Evolutionary conservation across 306 rosid genomes (phyloP).

Genomic region (Rosa rugosa): DNA sequence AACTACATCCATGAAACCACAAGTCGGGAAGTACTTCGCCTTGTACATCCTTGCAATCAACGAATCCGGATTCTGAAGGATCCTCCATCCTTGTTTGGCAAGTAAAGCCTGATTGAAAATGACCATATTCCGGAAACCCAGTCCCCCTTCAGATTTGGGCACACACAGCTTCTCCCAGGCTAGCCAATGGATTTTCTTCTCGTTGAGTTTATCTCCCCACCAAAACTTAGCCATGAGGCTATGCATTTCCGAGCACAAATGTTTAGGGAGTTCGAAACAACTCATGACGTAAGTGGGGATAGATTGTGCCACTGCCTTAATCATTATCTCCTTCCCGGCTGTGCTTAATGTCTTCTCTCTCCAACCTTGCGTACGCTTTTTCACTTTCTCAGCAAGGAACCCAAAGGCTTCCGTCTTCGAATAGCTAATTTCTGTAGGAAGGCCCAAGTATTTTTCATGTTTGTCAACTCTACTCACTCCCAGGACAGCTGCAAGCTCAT

Average conservation of each 20-base stretch:
- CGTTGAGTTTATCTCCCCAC: no score
- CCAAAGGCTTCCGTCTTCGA: background rate
- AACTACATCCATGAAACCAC: no score
- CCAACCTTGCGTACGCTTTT: background rate
- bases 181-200: no score
- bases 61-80: no score
- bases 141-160: no score
- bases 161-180: no score
- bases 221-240: no score
- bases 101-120: no score
- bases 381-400: background rate
- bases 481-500: background rate
- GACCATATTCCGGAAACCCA: no score
- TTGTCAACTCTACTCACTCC: background rate
- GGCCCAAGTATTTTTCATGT: background rate
- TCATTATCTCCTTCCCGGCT: background rate
- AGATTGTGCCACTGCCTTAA: background rate
- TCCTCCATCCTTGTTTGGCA: no score
- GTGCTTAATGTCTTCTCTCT: background rate
- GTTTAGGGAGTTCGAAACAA: background rate
- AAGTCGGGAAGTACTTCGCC: no score
- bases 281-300: background rate
- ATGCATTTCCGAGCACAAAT: background rate
- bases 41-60: no score
- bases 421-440: background rate